phyloP scores from a whole-genome alignment of 2,329 filamentous ascomycete genomes.

The Fusarium sp. region DNA sequence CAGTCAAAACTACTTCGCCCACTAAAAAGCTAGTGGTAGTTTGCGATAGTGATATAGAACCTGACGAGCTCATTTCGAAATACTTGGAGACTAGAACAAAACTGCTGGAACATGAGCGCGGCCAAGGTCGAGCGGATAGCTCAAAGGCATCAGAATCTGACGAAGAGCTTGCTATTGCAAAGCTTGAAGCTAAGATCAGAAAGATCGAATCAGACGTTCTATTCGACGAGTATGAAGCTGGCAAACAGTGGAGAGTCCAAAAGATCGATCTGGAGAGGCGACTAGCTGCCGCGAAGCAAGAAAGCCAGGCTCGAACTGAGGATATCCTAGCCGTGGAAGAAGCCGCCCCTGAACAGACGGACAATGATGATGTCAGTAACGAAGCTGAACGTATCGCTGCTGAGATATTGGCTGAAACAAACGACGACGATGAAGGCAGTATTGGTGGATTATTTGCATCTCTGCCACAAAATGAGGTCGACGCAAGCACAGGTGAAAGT shows the following conservation, averaged over 20 bases:
- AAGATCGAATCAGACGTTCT: slow-evolving; percentile 83
- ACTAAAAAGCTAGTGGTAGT: slow-evolving; percentile 61
- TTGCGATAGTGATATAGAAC: slow-evolving; percentile 79
- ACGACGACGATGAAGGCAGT: slow-evolving; percentile 64
- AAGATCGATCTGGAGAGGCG: slow-evolving; percentile 73
- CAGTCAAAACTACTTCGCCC: slow-evolving; percentile 46
- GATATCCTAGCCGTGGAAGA: slow-evolving; percentile 38
- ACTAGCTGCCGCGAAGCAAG: slow-evolving; percentile 64
- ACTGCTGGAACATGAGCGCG: slow-evolving; percentile 72
- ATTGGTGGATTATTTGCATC: slow-evolving; percentile 67
- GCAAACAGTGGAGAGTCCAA: slow-evolving; percentile 73
- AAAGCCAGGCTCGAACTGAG: slow-evolving; percentile 45
- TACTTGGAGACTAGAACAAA: slow-evolving; percentile 82
- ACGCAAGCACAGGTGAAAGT: slow-evolving; percentile 69
- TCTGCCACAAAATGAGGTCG: slow-evolving; percentile 71
- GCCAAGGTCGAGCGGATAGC: slow-evolving; percentile 33
- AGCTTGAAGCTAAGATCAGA: slow-evolving; percentile 79
- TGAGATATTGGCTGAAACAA: slow-evolving; percentile 68
- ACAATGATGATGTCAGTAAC: slow-evolving; percentile 63
- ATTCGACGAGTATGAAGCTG: slow-evolving; percentile 76
- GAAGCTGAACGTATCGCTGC: slow-evolving; percentile 71
- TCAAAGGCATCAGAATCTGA: slow-evolving; percentile 41
- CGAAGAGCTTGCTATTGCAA: slow-evolving; percentile 66
- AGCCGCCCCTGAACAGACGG: slow-evolving; percentile 45
- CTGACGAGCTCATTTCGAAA: slow-evolving; percentile 78